These are phyloP conservation scores for Cochlearia excelsa DNA, from an alignment of 345 rosid genomes.

Conservation along the genomic window DNA sequence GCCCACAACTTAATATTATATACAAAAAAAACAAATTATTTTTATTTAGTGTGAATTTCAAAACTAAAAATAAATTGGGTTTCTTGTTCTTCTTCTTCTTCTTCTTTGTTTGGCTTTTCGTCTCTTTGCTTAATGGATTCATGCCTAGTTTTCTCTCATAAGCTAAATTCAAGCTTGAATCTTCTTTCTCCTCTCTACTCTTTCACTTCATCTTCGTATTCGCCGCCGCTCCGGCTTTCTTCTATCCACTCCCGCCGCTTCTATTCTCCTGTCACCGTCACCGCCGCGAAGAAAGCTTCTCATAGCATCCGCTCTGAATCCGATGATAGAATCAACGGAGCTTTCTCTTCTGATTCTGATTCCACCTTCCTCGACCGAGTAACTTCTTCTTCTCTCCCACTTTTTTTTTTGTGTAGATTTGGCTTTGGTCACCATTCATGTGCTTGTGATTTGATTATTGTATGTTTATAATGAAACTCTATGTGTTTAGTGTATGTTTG, in stretches of 20 bases:
- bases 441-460: too few species aligned
- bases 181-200: slow-evolving; percentile 22
- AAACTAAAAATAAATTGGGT: not conserved
- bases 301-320: slow-evolving; percentile 47
- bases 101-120: not conserved
- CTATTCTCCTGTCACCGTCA: slow-evolving; percentile 29
- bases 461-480: too few species aligned
- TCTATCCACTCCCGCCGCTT: slow-evolving; percentile 34
- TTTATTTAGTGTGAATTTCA: too few species aligned
- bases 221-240: slow-evolving; percentile 27
- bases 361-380: slow-evolving; percentile 83
- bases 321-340: slow-evolving; percentile 58
- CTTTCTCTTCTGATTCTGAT: slow-evolving; percentile 51
- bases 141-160: slow-evolving; percentile 27
- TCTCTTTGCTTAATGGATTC: slow-evolving; percentile 31
- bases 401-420: not conserved
- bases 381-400: not conserved
- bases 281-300: slow-evolving; percentile 36
- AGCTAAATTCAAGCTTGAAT: slow-evolving; percentile 11
- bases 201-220: slow-evolving; percentile 26
- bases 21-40: too few species aligned
- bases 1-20: too few species aligned
- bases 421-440: too few species aligned
- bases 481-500: too few species aligned
- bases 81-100: not conserved